phyloP scores from a whole-genome alignment of 306 rosid genomes.

The Sechiopsis laciniata region DNA sequence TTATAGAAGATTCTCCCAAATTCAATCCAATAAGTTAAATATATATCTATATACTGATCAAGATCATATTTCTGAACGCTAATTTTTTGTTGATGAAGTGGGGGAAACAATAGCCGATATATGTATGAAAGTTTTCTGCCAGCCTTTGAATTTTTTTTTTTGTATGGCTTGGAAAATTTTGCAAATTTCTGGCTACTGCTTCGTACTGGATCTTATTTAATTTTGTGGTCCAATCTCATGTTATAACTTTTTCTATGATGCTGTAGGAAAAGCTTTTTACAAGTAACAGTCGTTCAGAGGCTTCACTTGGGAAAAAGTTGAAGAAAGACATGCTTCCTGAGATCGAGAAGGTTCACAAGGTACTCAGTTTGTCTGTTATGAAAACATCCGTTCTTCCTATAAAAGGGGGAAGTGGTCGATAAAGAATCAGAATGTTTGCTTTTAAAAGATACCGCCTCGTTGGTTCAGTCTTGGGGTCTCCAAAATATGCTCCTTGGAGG shows the following conservation, averaged over 20 bases:
- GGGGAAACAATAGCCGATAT: neutral
- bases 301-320: slow-evolving; percentile 78
- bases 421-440: neutral
- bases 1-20: neutral
- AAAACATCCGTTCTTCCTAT: neutral
- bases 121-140: neutral
- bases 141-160: neutral
- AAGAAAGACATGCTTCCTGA: slow-evolving; percentile 96
- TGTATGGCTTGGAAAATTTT: neutral
- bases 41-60: neutral
- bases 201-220: neutral
- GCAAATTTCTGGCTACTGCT: slow-evolving; percentile 14
- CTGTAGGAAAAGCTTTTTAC: slow-evolving; percentile 88
- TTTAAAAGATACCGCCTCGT: neutral
- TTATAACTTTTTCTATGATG: slow-evolving; percentile 31
- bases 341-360: slow-evolving; percentile 98
- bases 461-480: no score
- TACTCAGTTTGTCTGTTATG: slow-evolving; percentile 22
- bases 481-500: no score
- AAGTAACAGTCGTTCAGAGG: slow-evolving; percentile 85
- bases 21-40: neutral
- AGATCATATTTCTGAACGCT: neutral
- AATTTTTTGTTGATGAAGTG: neutral
- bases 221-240: slow-evolving; percentile 18
- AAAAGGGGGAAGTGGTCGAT: neutral